Conservation (phyloP, 208 protist genomes). For the Trypanosoma congolense region DNA sequence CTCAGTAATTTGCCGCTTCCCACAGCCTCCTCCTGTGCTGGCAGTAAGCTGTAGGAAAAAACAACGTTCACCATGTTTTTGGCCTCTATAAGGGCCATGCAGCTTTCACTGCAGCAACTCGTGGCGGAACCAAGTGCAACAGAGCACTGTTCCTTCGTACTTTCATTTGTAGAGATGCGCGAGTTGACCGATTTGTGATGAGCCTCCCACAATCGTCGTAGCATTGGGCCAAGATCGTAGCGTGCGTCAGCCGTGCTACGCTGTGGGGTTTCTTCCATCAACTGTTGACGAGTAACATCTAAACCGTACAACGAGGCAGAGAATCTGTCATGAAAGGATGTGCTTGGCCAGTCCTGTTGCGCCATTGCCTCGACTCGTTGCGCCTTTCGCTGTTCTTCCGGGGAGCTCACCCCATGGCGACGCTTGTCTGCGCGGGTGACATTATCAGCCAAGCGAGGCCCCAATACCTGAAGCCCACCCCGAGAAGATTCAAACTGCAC, state of each 20-base stretch:
- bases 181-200: neutral
- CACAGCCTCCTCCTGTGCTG: neutral
- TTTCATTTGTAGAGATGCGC: neutral
- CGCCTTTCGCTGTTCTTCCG: slow-evolving; percentile 5
- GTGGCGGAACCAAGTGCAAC: slow-evolving; percentile 1
- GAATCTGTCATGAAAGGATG: neutral
- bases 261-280: slow-evolving; percentile 12
- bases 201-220: slow-evolving; percentile 11
- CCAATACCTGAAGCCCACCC: slow-evolving; percentile 62
- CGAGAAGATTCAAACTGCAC: slow-evolving; percentile 51
- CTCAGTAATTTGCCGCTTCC: neutral
- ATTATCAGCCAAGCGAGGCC: slow-evolving; percentile 36
- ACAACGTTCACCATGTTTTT: slow-evolving; percentile 8
- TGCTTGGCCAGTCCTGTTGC: neutral
- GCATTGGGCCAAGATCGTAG: neutral
- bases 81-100: neutral
- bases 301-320: slow-evolving; percentile 14
- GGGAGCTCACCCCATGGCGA: neutral
- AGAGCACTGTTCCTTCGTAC: neutral
- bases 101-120: slow-evolving; percentile 8
- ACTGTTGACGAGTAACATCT: slow-evolving; percentile 18
- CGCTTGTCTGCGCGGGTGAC: slow-evolving; percentile 10
- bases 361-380: slow-evolving; percentile 6
- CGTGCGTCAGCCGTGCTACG: slow-evolving; percentile 10
- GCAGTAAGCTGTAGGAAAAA: slow-evolving; percentile 18